Evolutionary conservation across 116 monocot species (phyloP), one percentile per base, ranked within the genome.

Genomic region (Zostera marina): DNA sequence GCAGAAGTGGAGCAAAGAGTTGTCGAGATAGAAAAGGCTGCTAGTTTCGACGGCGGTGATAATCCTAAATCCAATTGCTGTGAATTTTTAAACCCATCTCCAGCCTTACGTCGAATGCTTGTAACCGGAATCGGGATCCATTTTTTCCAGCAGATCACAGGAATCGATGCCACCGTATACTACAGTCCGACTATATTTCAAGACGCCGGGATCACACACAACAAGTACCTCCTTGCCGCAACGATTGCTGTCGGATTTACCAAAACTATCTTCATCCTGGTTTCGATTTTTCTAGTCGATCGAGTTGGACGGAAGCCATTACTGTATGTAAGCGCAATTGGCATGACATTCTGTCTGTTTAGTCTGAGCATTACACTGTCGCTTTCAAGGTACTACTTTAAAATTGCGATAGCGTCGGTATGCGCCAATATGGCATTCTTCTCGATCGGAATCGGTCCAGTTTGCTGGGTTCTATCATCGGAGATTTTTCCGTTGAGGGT

Each of bases 191-290:
- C 85, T 1, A 96, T 96, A 67, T 85, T 96, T 49, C 71, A 72
- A 39, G 76, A 78, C 59, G 89, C 96, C 15, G 96, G 96, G 16
- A 82, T 96, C 46, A 41, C 63, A 22, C 70, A 82, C n/a, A 80
- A 85, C n/a, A 64, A 46, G 1, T 26, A 58, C 15, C 70, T 89
- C 75, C 85, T 96, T 22, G 89, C 66, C 21, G 89, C 96, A 20
- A 96, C 96, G n/a, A 85, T 96, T 63, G 96, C 89, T 32, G 89
- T 96, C 68, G 96, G 96, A 16, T 74, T 96, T 22, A 58, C 74
- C 17, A 96, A 96, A 63, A 96, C 96, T 14, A 56, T 65, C 8
- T 89, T 96, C 64, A 96, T 96, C 41, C 74, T 89, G 65, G 75
- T 96, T 38, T 85, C 96, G 38, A 85, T 85, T 42, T n/a, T 89